Conservation (phyloP, 202 grass and related monocot genomes). For the Elaeis oleifera region DNA sequence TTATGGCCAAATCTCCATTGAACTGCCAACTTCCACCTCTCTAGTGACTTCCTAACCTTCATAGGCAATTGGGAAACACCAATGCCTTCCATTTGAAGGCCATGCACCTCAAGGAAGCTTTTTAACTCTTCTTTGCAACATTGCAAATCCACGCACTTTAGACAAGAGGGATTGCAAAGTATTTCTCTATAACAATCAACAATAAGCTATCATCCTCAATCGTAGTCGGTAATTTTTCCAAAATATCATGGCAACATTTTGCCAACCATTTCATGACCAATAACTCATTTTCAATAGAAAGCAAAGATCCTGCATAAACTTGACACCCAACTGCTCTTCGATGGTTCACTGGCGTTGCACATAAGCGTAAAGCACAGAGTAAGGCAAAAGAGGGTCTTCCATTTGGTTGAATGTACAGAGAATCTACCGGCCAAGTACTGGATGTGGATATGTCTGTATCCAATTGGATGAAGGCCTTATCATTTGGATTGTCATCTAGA, state of each 20-base stretch:
- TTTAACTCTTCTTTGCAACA: constrained; percentile 32
- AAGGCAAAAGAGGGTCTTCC: constrained; percentile 72
- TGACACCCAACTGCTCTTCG: constrained; percentile 40
- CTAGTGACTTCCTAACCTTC: constrained; percentile 34
- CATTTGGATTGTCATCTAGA: constrained; percentile 69
- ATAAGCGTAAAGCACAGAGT: constrained; percentile 62
- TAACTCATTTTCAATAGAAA: constrained; percentile 77
- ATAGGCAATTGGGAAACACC: constrained; percentile 20
- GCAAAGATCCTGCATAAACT: constrained; percentile 51
- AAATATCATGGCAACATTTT: constrained; percentile 40
- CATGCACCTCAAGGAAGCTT: constrained; percentile 38
- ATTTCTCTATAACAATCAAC: constrained; percentile 33
- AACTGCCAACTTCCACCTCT: constrained; percentile 76
- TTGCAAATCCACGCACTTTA: constrained; percentile 20
- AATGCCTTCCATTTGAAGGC: constrained; percentile 28
- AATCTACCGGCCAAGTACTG: constrained; percentile 51
- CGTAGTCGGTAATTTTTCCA: constrained; percentile 43
- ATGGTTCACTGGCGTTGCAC: constrained; percentile 36
- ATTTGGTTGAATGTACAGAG: constrained; percentile 55
- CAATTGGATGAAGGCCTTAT: constrained; percentile 70
- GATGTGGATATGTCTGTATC: constrained; percentile 44
- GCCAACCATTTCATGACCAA: constrained; percentile 66
- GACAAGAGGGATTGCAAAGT: constrained; percentile 30
- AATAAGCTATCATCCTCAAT: constrained; percentile 45
- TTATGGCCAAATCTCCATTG: constrained; percentile 76